A percentile compares a stretch with the other conserved stretches of the same genome.
phyloP scores from a whole-genome alignment of 805 yeast genomes.

The Candida incommunis region DNA sequence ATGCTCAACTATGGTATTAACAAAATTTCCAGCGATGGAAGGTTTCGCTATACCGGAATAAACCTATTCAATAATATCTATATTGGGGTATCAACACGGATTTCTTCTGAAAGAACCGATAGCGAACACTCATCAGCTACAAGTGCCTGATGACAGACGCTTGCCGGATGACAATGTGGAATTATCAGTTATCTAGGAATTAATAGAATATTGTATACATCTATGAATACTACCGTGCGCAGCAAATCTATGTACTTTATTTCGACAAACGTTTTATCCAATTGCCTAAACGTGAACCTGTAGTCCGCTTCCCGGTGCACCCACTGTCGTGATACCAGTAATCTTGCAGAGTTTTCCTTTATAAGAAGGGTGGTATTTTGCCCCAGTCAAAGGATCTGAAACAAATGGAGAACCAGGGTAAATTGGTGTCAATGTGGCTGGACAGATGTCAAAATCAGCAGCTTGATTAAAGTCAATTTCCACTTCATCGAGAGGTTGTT shows the following conservation, averaged over 20 bases:
- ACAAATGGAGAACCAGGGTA: constrained; percentile 59
- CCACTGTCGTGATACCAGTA: constrained; percentile 65
- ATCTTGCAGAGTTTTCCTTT: constrained; percentile 70
- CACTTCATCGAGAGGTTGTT: constrained; percentile 70
- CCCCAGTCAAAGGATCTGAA: constrained; percentile 77
- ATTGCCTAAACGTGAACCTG: constrained; percentile 1
- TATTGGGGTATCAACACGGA: no score
- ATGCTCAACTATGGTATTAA: no score
- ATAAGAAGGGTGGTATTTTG: constrained; percentile 62
- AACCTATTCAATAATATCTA: no score
- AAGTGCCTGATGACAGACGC: no score
- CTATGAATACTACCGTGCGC: not conserved
- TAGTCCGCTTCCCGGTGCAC: constrained; percentile 20
- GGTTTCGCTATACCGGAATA: no score
- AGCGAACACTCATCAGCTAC: no score
- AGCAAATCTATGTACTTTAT: no score
- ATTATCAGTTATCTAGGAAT: no score
- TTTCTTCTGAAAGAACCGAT: no score
- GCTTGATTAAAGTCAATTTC: constrained; percentile 87
- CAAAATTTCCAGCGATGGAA: no score
- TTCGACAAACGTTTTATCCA: not conserved
- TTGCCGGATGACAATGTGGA: no score
- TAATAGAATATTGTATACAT: no score
- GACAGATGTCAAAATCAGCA: constrained; percentile 84
- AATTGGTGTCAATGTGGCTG: constrained; percentile 76